Conservation (phyloP, 1,284 basidiomycete species). For the Pulveroboletus sp. region DNA sequence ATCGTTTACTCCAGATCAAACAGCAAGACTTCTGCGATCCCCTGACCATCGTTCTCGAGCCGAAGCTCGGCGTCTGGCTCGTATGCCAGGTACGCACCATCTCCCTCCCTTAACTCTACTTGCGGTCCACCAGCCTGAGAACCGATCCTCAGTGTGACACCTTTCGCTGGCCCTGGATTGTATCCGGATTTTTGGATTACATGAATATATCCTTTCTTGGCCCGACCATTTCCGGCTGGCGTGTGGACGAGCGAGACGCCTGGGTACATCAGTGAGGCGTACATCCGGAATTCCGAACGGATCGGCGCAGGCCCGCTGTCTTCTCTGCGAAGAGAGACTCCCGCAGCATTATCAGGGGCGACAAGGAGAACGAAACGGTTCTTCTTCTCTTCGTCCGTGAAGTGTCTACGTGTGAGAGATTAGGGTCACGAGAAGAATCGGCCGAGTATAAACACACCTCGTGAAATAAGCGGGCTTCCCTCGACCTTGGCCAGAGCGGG, state of each 20-base stretch:
- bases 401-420: conserved; percentile 48
- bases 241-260: conserved; percentile 53
- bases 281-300: conserved; percentile 59
- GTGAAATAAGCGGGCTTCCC: conserved; percentile 77
- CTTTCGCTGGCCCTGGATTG: conserved; percentile 52
- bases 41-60: conserved; percentile 61
- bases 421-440: background rate
- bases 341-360: conserved; percentile 60
- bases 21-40: conserved; percentile 65
- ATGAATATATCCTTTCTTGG: conserved; percentile 64
- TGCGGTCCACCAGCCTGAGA: conserved; percentile 42
- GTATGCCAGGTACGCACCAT: conserved; percentile 68
- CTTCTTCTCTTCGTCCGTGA: conserved; percentile 79
- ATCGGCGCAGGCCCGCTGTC: conserved; percentile 74
- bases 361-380: conserved; percentile 71
- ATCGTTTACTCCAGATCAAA: conserved; percentile 66
- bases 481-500: conserved; percentile 53
- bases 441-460: conserved; percentile 40
- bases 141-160: conserved; percentile 52
- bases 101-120: conserved; percentile 56
- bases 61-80: conserved; percentile 46
- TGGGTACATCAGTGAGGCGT: conserved; percentile 66
- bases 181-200: conserved; percentile 79
- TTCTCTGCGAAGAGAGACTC: conserved; percentile 63
- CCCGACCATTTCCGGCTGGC: conserved; percentile 40